These are phyloP conservation scores for Hypoxylon sp. DNA, from an alignment of 2,329 filamentous ascomycete species.

Conservation along the genomic window DNA sequence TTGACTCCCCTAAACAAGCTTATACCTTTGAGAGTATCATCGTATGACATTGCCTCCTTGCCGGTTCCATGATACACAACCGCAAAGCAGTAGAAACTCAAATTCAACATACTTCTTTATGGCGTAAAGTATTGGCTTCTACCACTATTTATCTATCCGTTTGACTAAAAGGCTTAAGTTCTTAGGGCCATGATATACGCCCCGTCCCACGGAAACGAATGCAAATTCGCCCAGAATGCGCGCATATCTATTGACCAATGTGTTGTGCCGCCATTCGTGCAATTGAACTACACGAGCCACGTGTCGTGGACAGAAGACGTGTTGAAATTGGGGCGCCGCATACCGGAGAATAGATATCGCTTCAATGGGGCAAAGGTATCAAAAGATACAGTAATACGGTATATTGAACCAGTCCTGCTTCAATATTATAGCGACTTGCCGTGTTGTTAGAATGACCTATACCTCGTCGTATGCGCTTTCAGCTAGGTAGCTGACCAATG, in stretches of 20 bases:
- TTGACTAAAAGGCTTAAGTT: neutral
- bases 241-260: neutral
- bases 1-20: neutral
- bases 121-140: neutral
- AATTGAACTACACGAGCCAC: neutral
- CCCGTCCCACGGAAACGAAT: neutral
- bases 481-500: neutral
- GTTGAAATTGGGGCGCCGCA: neutral
- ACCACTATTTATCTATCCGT: neutral
- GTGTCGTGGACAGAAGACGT: neutral
- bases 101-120: neutral
- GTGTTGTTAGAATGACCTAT: neutral
- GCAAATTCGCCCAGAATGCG: neutral
- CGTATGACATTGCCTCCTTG: neutral
- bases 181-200: neutral
- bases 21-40: neutral
- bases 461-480: neutral
- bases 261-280: neutral
- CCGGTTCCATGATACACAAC: neutral
- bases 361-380: neutral
- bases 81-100: neutral
- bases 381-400: neutral
- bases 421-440: neutral
- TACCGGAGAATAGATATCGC: conserved; percentile 1
- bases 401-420: neutral